phyloP scores from a whole-genome alignment of 2,329 filamentous ascomycete species.

The Nemania sp. region DNA sequence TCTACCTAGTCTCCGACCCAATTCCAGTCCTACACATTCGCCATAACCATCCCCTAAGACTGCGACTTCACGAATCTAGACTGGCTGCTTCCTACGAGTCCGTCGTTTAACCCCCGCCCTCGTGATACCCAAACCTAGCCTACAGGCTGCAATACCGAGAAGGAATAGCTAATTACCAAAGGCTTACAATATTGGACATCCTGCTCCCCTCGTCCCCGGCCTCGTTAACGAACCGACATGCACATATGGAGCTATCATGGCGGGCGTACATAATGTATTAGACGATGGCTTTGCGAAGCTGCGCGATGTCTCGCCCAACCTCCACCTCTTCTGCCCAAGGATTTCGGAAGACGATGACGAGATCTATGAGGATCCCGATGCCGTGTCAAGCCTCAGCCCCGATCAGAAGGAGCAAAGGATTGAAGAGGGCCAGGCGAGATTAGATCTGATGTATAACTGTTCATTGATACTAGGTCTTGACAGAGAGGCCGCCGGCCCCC shows the following conservation, averaged over 20 bases:
- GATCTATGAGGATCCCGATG: conserved; percentile 69
- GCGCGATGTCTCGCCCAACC: conserved; percentile 36
- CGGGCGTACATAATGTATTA: conserved; percentile 44
- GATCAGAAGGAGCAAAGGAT: conserved; percentile 67
- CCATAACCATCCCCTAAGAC: neutral
- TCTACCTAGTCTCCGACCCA: neutral
- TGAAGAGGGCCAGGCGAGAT: conserved; percentile 65
- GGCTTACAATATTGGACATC: neutral
- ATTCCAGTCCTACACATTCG: neutral
- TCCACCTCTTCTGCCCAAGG: conserved; percentile 77
- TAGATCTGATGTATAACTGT: conserved; percentile 74
- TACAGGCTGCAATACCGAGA: neutral
- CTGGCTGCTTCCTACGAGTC: neutral
- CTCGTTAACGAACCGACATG: conserved; percentile 41
- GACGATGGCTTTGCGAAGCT: conserved; percentile 47
- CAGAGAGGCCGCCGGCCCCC: conserved; percentile 68
- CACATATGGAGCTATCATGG: conserved; percentile 45
- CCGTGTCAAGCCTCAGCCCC: conserved; percentile 60
- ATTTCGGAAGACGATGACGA: conserved; percentile 71
- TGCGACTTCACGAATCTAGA: neutral
- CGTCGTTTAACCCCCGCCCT: neutral
- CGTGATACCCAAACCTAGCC: neutral
- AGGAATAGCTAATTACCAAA: neutral
- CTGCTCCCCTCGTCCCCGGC: neutral
- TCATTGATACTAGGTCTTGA: conserved; percentile 77